Percentiles rank a stretch among this genome's conserved stretches.
Evolutionary conservation across 352 stramenopile genomes (phyloP).

Genomic region (Thraustochytrium sp.): DNA sequence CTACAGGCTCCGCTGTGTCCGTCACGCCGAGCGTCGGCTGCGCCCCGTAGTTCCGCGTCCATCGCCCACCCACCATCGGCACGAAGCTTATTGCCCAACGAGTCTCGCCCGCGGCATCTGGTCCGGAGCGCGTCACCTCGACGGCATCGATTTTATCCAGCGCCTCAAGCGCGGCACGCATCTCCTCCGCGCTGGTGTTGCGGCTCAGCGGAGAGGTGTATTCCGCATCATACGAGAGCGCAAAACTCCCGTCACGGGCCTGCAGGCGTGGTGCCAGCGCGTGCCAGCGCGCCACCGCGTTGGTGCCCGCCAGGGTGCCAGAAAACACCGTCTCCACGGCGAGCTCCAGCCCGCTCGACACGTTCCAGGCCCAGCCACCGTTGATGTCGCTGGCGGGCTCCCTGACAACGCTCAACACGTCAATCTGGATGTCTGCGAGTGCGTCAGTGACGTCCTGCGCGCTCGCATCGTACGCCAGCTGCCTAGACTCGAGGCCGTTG

Average conservation of each 20-base stretch:
- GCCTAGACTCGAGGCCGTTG: not conserved
- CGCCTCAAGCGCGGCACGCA: not conserved
- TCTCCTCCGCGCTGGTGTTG: not conserved
- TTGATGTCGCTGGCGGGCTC: not conserved
- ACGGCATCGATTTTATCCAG: not conserved
- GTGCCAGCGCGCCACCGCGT: not conserved
- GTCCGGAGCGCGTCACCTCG: not conserved
- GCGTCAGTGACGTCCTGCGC: not conserved
- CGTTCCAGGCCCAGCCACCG: not conserved
- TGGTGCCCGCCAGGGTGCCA: not conserved
- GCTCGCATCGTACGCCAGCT: not conserved
- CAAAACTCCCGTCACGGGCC: not conserved
- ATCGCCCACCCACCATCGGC: not conserved
- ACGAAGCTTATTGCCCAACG: constrained; percentile 19
- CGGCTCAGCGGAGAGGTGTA: not conserved
- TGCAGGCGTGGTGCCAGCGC: not conserved
- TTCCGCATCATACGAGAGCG: not conserved
- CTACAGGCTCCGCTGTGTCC: not conserved
- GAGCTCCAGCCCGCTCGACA: not conserved
- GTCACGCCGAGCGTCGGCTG: not conserved
- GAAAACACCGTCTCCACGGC: not conserved
- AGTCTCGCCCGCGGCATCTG: not conserved
- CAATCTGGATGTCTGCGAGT: not conserved
- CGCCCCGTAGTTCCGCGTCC: not conserved
- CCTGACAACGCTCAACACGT: not conserved